These are phyloP conservation scores for Stentor coeruleus DNA, from an alignment of 73 alveolate genomes.

Conservation along the genomic window DNA sequence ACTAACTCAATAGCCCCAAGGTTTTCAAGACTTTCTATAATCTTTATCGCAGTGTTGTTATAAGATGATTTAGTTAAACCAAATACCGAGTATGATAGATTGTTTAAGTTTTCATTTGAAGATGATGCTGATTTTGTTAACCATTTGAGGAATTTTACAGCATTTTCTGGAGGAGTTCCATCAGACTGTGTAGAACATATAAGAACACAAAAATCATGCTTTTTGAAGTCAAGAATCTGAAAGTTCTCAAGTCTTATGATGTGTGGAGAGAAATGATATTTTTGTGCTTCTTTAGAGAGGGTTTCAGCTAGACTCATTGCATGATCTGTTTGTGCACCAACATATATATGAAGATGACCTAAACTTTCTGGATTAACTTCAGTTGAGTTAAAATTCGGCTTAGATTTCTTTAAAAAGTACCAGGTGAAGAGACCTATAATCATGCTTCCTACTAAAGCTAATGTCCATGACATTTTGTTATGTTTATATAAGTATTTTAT, in stretches of 20 bases:
- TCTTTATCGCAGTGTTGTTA: neutral
- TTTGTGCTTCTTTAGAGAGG: neutral
- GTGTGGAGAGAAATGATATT: constrained; percentile 11
- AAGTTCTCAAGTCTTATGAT: constrained; percentile 1
- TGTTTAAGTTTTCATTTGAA: constrained; percentile 9
- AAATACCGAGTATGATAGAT: constrained; percentile 6
- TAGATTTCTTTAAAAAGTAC: neutral
- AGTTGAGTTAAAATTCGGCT: neutral
- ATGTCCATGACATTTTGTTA: constrained; percentile 14
- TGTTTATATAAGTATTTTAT: no score
- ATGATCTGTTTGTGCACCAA: constrained; percentile 21
- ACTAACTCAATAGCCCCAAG: constrained; percentile 10
- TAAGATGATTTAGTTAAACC: neutral
- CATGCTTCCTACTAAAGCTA: neutral
- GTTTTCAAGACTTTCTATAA: neutral
- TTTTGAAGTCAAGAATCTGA: constrained; percentile 19
- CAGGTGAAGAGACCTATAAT: constrained; percentile 16
- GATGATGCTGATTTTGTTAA: neutral
- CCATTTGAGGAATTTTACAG: constrained; percentile 4
- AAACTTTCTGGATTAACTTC: neutral
- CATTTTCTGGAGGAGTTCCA: constrained; percentile 12
- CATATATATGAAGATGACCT: constrained; percentile 21
- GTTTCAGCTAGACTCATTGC: neutral
- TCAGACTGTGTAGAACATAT: constrained; percentile 19
- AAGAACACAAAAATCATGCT: constrained; percentile 18